Conservation (phyloP, 2,329 filamentous ascomycete genomes). For the Tympanopsis confertula region DNA sequence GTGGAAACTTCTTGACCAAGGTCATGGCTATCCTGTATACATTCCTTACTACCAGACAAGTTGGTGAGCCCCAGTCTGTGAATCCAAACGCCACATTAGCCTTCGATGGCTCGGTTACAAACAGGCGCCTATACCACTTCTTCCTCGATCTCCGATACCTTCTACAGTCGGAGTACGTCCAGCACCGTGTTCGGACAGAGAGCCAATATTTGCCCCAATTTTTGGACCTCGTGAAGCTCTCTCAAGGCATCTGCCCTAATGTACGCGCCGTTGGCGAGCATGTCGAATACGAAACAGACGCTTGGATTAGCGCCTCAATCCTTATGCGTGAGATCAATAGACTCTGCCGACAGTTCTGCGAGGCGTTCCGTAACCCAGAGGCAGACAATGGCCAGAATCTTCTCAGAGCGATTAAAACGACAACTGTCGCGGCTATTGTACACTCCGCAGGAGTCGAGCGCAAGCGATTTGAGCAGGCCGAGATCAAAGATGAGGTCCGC, state of each 20-base stretch:
- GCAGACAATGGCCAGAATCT: constrained; percentile 56
- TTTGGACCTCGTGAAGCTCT: constrained; percentile 85
- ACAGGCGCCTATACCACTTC: constrained; percentile 93
- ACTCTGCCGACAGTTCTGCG: constrained; percentile 76
- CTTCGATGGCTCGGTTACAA: constrained; percentile 91
- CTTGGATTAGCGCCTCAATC: constrained; percentile 91
- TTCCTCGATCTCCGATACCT: constrained; percentile 90
- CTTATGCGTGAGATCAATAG: constrained; percentile 92
- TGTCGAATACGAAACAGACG: constrained; percentile 94
- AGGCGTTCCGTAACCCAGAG: constrained; percentile 65
- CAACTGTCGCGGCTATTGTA: constrained; percentile 74
- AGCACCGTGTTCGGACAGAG: constrained; percentile 71
- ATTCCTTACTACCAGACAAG: constrained; percentile 89
- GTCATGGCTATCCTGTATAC: constrained; percentile 95
- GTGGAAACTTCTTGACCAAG: constrained; percentile 90
- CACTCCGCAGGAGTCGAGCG: constrained; percentile 86
- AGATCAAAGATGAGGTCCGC: constrained; percentile 74
- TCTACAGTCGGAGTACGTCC: constrained; percentile 77
- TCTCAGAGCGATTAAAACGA: constrained; percentile 59
- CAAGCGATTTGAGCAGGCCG: constrained; percentile 70
- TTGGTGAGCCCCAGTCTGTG: constrained; percentile 84
- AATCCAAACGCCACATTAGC: constrained; percentile 76
- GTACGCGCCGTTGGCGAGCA: constrained; percentile 85
- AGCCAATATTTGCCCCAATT: constrained; percentile 87
- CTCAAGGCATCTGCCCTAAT: constrained; percentile 95